Evolutionary conservation across 306 rosid species (phyloP), one percentile per base, ranked within the genome.

Genomic region (Lagenaria siceraria): DNA sequence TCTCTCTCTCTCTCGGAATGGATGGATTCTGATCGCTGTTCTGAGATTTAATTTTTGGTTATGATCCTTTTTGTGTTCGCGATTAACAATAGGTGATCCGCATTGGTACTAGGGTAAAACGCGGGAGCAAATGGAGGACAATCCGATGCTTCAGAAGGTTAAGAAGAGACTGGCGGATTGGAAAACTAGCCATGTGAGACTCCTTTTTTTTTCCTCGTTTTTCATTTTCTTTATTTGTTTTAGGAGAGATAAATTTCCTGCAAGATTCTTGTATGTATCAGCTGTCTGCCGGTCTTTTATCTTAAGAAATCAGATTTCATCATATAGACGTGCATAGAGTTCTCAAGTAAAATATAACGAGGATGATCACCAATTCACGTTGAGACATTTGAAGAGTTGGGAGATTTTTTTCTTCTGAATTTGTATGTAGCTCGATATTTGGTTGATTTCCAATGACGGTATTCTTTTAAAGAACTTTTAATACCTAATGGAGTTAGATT

Each of bases 61-160:
- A n/a, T 48, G 35, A 38, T 6, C 13, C 51, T 35, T 65, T 71
- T 21, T 40, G 33, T 69, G 7, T 31, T 58, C 49, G 29, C 75
- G 48, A 70, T 68, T 75, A 75, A 31, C 69, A 69, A 24, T 73
- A 21, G 78, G 60, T 77, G n/a, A 79, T 78, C 19, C 82, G 74
- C 85, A 80, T 78, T 85, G 36, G 78, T 78, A 61, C 31, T 85
- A 89, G 98, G 85, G 64, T 38, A 81, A 63, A 58, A 79, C 83
- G 43, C 86, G 82, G 75, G 89, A 77, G 86, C 65, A 25, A 8
- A 58, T 77, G 75, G 90, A 87, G 62, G 83, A 79, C 54, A 88
- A 80, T 78, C 80, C 60, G 48, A 86, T 76, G 83, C 35, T 66
- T 79, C 76, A 81, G 63, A 84, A 52, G 75, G 80, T 58, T 33